Percentiles rank a stretch among this genome's conserved stretches.
Conservation (phyloP, 805 yeast genomes). For the Komagataella pseudopastoris region DNA sequence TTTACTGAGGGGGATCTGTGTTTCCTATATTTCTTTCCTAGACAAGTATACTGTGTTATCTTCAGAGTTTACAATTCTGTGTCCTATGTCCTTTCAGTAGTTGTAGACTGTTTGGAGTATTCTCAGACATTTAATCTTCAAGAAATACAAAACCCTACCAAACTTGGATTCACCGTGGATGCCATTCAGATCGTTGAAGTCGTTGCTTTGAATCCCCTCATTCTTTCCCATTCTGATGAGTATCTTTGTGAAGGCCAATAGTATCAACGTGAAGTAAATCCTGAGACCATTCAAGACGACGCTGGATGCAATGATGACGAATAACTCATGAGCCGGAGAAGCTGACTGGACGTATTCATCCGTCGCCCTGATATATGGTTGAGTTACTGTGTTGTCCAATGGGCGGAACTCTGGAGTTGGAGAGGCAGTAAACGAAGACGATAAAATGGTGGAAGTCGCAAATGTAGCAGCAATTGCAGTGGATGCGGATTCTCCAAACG, state of each 20-base stretch:
- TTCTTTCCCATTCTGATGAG: constrained; percentile 20
- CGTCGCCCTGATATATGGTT: constrained; percentile 7
- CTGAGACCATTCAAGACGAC: constrained; percentile 32
- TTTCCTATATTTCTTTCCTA: too few species aligned
- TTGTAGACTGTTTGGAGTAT: neutral
- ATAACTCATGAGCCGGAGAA: constrained; percentile 40
- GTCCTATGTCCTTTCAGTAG: neutral
- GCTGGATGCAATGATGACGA: constrained; percentile 39
- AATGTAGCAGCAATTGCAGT: neutral
- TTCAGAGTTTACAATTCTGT: neutral
- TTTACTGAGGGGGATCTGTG: neutral
- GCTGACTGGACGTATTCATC: constrained; percentile 43
- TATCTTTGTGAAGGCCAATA: constrained; percentile 46
- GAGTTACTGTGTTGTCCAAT: neutral
- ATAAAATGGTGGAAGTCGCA: neutral
- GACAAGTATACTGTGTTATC: neutral
- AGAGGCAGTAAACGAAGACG: neutral
- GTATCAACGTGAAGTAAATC: constrained; percentile 44
- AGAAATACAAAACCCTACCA: neutral
- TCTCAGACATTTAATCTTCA: neutral
- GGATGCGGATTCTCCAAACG: neutral
- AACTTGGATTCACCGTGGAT: neutral
- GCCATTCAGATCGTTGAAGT: neutral
- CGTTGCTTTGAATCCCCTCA: constrained; percentile 22
- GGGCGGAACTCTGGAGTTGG: neutral